These are phyloP conservation scores for Psilocybe cyanescens DNA, from an alignment of 768 basidiomycete genomes.

Conservation along the genomic window DNA sequence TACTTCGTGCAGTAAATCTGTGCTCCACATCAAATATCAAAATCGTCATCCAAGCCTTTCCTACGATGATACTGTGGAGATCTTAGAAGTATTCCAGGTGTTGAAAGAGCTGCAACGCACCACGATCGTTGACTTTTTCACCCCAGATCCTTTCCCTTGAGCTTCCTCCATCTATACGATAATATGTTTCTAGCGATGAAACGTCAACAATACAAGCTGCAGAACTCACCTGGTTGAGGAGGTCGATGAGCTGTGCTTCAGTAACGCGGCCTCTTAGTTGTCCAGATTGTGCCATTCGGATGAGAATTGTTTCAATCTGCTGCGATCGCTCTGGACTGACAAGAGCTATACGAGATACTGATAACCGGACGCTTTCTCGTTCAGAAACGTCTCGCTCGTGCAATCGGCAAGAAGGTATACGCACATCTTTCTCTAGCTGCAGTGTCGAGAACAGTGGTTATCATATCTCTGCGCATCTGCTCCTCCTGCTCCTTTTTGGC, in stretches of 20 bases:
- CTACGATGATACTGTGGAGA: constrained; percentile 60
- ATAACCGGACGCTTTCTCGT: background rate
- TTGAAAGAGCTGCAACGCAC: constrained; percentile 33
- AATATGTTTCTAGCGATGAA: background rate
- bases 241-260: constrained; percentile 81
- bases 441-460: constrained; percentile 77
- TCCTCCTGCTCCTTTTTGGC: constrained; percentile 70
- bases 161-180: constrained; percentile 31
- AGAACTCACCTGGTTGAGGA: constrained; percentile 79
- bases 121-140: constrained; percentile 64
- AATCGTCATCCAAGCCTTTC: constrained; percentile 69
- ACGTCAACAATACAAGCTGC: background rate
- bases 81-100: constrained; percentile 5
- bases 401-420: constrained; percentile 22
- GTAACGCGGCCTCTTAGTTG: constrained; percentile 78
- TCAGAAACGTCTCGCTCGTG: background rate
- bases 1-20: background rate
- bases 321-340: constrained; percentile 83
- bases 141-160: constrained; percentile 45
- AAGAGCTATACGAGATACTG: constrained; percentile 87
- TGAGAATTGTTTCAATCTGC: constrained; percentile 78
- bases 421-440: constrained; percentile 83
- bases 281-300: constrained; percentile 84
- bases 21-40: constrained; percentile 39
- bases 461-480: constrained; percentile 74